Percentiles rank a stretch among this genome's conserved stretches.
Conservation (phyloP, 805 yeast species). For the Sugiyamaella boreocaroliniensis region DNA sequence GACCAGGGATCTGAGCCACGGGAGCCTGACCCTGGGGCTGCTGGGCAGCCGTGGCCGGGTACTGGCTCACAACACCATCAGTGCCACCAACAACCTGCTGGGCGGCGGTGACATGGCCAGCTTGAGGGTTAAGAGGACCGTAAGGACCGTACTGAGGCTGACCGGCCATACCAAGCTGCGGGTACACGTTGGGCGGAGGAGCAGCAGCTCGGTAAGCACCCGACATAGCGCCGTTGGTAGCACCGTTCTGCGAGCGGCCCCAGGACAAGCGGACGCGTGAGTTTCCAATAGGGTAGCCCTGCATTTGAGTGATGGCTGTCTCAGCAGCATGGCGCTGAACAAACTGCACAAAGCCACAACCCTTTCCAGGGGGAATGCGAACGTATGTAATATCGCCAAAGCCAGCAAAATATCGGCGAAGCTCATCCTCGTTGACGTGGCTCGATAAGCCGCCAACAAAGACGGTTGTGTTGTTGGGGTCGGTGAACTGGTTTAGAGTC, state of each 20-base stretch:
- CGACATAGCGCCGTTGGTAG: conserved; percentile 5
- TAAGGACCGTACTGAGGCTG: conserved; percentile 31
- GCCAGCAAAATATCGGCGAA: conserved; percentile 52
- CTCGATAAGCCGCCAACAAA: conserved; percentile 72
- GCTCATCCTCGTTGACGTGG: conserved; percentile 49
- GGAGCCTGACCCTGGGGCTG: conserved; percentile 1
- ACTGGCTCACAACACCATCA: neutral
- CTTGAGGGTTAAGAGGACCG: conserved; percentile 27
- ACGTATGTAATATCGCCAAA: conserved; percentile 63
- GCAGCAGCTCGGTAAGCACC: conserved; percentile 31
- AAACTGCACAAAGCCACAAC: conserved; percentile 85
- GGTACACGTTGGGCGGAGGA: conserved; percentile 31
- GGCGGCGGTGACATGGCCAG: conserved; percentile 8
- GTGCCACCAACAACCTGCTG: neutral
- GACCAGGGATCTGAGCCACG: neutral
- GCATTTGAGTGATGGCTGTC: conserved; percentile 77
- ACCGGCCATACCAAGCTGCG: conserved; percentile 30
- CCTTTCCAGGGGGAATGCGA: conserved; percentile 66
- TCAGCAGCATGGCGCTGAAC: conserved; percentile 76
- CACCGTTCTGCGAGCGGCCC: conserved; percentile 57
- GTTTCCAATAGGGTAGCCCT: conserved; percentile 82
- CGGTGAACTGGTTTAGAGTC: conserved; percentile 50
- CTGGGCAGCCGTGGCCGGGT: neutral
- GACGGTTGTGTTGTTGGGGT: conserved; percentile 75
- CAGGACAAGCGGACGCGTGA: conserved; percentile 77